These are phyloP conservation scores for Pythium biforme DNA, from an alignment of 352 stramenopile species.

Conservation along the genomic window DNA sequence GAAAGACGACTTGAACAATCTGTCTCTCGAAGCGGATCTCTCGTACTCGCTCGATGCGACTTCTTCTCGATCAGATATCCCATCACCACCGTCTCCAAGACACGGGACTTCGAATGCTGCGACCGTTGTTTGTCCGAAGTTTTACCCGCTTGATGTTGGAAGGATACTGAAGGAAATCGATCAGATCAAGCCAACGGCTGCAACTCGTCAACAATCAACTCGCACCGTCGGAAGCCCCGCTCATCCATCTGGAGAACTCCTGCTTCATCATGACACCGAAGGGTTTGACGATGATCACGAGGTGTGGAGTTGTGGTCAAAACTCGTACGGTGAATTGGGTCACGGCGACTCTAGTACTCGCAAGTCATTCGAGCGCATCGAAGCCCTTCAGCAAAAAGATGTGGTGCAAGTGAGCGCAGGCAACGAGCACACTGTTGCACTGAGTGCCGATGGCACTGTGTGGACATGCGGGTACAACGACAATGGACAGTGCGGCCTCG, in stretches of 20 bases:
- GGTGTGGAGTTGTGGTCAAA: constrained; percentile 94
- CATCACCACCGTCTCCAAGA: constrained; percentile 8
- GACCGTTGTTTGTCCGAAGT: constrained; percentile 40
- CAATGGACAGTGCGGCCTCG: constrained; percentile 92
- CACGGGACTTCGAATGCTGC: constrained; percentile 8
- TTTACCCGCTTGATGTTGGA: constrained; percentile 43
- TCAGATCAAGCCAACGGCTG: constrained; percentile 26
- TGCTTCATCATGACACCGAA: constrained; percentile 19
- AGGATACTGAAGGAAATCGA: constrained; percentile 45
- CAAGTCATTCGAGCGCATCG: constrained; percentile 79
- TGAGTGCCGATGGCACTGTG: constrained; percentile 73
- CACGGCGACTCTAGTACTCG: constrained; percentile 87
- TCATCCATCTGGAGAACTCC: background rate
- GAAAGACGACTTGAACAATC: constrained; percentile 47
- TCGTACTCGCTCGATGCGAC: constrained; percentile 39
- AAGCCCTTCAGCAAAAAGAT: constrained; percentile 72
- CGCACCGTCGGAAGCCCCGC: background rate
- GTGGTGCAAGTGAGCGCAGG: constrained; percentile 82
- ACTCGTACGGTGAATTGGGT: constrained; percentile 92
- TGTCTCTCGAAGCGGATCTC: constrained; percentile 22
- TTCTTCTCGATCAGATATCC: constrained; percentile 12
- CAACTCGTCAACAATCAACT: background rate
- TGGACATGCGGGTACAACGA: constrained; percentile 93
- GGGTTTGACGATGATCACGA: constrained; percentile 66
- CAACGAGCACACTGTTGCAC: constrained; percentile 92